Evolutionary conservation across 2,329 filamentous ascomycete genomes (phyloP).

Genomic region (Leptographium flavum): DNA sequence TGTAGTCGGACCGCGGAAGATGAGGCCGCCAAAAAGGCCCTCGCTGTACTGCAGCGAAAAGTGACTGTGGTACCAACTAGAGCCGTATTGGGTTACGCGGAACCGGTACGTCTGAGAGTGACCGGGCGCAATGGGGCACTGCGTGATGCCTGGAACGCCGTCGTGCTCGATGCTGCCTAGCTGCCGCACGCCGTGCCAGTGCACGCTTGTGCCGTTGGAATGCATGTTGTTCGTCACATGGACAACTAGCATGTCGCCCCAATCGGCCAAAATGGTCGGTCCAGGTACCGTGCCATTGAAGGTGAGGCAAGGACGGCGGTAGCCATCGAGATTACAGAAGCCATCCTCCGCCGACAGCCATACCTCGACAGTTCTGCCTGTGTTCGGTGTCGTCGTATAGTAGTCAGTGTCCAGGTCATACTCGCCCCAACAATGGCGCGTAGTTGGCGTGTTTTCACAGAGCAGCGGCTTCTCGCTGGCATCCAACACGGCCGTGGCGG

Average conservation of each 20-base stretch:
- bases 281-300: conserved; percentile 20
- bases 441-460: conserved; percentile 11
- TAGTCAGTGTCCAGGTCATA: conserved; percentile 34
- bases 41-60: neutral
- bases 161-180: conserved; percentile 48
- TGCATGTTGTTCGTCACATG: conserved; percentile 52
- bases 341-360: conserved; percentile 27
- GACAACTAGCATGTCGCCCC: conserved; percentile 32
- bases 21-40: conserved; percentile 2
- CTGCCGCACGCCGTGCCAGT: conserved; percentile 36
- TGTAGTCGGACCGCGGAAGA: conserved; percentile 26
- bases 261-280: conserved; percentile 18
- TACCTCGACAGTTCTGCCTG: conserved; percentile 35
- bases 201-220: conserved; percentile 27
- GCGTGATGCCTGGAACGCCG: conserved; percentile 48
- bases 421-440: conserved; percentile 29
- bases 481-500: no score
- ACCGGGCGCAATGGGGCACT: conserved; percentile 51
- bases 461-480: neutral
- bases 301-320: conserved; percentile 22
- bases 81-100: conserved; percentile 42
- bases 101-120: conserved; percentile 54
- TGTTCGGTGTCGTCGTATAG: conserved; percentile 24
- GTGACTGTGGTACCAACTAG: conserved; percentile 43
- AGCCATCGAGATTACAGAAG: conserved; percentile 27